These are phyloP conservation scores for Phaeotremella skinneri DNA, from an alignment of 768 basidiomycete genomes.

Conservation along the genomic window DNA sequence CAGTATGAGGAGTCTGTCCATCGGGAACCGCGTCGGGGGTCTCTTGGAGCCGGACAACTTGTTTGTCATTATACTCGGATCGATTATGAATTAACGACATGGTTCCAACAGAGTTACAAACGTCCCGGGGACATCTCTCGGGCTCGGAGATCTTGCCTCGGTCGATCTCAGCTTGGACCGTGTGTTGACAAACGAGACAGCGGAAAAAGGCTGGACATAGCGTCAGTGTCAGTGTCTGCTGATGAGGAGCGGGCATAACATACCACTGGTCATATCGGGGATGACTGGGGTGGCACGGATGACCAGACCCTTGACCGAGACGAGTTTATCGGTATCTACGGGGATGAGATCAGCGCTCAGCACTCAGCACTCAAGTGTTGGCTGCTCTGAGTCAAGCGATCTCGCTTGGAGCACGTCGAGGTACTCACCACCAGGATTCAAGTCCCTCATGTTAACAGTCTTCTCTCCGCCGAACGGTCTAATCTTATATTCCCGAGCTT, in stretches of 20 bases:
- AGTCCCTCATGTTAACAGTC: conserved; percentile 81
- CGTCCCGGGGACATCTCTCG: conserved; percentile 82
- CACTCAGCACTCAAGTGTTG: conserved; percentile 6
- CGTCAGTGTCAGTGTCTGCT: conserved; percentile 1
- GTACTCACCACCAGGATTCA: conserved; percentile 80
- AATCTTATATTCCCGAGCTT: conserved; percentile 84
- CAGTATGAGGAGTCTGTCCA: conserved; percentile 97
- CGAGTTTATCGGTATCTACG: conserved; percentile 94
- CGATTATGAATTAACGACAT: conserved; percentile 97
- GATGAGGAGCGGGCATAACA: conserved; percentile 25
- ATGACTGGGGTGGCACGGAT: conserved; percentile 97
- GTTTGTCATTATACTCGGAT: conserved; percentile 91
- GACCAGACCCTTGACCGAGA: conserved; percentile 92
- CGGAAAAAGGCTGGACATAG: conserved; percentile 82
- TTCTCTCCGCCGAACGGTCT: conserved; percentile 76
- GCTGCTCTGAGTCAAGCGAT: neutral
- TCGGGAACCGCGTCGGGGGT: conserved; percentile 97
- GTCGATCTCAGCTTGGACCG: conserved; percentile 95
- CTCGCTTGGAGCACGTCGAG: neutral
- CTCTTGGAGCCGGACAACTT: conserved; percentile 92
- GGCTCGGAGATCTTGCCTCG: conserved; percentile 98
- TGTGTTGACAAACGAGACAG: conserved; percentile 90
- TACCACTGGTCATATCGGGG: conserved; percentile 88
- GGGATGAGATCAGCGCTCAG: no score
- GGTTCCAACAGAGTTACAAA: conserved; percentile 80